These are phyloP conservation scores for Irpex rosettiformis DNA, from an alignment of 1,284 basidiomycete genomes.

Conservation along the genomic window DNA sequence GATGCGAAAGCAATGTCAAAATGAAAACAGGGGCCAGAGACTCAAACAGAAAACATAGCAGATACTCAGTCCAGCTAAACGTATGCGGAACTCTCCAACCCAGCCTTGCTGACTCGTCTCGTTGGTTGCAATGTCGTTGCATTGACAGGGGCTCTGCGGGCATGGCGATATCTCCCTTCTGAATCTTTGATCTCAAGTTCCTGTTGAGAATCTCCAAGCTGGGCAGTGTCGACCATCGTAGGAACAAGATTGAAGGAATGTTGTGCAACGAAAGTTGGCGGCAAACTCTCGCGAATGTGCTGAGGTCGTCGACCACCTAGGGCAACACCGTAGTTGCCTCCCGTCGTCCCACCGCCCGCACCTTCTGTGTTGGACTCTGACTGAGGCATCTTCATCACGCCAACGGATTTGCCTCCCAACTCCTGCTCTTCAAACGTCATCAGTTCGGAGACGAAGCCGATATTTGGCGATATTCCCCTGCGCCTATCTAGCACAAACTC, in stretches of 20 bases:
- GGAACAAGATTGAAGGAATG: slow-evolving; percentile 27
- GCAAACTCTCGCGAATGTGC: slow-evolving; percentile 73
- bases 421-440: slow-evolving; percentile 95
- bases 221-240: slow-evolving; percentile 30
- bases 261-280: slow-evolving; percentile 48
- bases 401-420: slow-evolving; percentile 77
- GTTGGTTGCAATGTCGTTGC: slow-evolving; percentile 83
- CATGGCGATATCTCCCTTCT: slow-evolving; percentile 80
- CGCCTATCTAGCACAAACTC: slow-evolving; percentile 87
- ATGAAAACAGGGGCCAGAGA: neutral
- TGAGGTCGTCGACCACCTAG: slow-evolving; percentile 47
- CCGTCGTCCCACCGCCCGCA: slow-evolving; percentile 19
- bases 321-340: slow-evolving; percentile 37
- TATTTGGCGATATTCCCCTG: slow-evolving; percentile 94
- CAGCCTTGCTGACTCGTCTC: slow-evolving; percentile 85
- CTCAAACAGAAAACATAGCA: neutral
- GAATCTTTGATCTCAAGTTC: slow-evolving; percentile 84
- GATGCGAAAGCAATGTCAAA: slow-evolving; percentile 2
- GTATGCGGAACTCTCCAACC: slow-evolving; percentile 62
- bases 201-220: slow-evolving; percentile 61
- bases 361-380: slow-evolving; percentile 23
- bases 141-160: slow-evolving; percentile 79
- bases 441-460: slow-evolving; percentile 95
- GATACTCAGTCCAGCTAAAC: slow-evolving; percentile 14
- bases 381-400: slow-evolving; percentile 55